phyloP scores from a whole-genome alignment of 306 rosid genomes.

The Prosopis cineraria region DNA sequence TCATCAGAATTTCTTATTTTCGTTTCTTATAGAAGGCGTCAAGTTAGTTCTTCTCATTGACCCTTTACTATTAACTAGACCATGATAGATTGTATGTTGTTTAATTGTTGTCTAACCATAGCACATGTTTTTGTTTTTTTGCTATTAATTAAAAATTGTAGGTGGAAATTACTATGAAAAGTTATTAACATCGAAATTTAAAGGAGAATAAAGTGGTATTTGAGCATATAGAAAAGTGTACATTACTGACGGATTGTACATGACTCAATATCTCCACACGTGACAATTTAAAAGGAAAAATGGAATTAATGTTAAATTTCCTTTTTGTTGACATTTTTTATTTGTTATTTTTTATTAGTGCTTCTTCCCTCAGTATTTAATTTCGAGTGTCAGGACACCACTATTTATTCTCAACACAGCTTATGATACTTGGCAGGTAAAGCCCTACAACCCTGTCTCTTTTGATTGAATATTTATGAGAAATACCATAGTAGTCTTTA shows the following conservation, averaged over 20 bases:
- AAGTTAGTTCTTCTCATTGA: neutral
- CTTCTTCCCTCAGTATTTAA: conserved; percentile 78
- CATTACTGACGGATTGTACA: neutral
- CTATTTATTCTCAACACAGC: conserved; percentile 87
- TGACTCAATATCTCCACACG: neutral
- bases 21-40: neutral
- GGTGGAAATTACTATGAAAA: neutral
- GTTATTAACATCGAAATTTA: too few relatives aligned
- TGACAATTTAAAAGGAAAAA: neutral
- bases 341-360: conserved; percentile 50
- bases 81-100: too few relatives aligned
- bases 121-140: neutral
- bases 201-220: neutral
- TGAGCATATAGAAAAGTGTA: neutral
- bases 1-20: neutral
- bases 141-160: too few relatives aligned
- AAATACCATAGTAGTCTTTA: conserved; percentile 1
- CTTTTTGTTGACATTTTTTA: neutral
- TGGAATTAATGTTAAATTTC: neutral
- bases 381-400: conserved; percentile 73
- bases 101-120: neutral
- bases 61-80: neutral
- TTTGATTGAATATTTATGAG: conserved; percentile 6
- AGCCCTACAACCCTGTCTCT: conserved; percentile 12
- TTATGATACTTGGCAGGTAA: conserved; percentile 95